These are phyloP conservation scores for Heritiera fomes DNA, from an alignment of 345 rosid genomes.

Conservation along the genomic window DNA sequence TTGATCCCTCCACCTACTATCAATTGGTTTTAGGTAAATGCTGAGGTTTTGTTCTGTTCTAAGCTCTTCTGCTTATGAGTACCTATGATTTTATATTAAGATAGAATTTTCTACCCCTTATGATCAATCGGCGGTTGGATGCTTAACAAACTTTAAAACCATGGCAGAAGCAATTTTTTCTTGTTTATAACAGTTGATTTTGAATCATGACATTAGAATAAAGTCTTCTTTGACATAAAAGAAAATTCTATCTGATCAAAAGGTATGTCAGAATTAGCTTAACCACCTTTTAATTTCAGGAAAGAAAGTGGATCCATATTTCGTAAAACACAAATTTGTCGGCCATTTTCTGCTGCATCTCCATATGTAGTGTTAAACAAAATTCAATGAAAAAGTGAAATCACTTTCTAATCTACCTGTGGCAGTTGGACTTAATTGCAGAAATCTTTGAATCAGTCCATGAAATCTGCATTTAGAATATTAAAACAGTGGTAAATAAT, in stretches of 20 bases:
- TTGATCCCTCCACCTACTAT: too few relatives aligned
- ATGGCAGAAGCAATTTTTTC: not conserved
- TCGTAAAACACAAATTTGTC: not conserved
- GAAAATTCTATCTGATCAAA: not conserved
- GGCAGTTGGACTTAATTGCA: not conserved
- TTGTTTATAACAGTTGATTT: not conserved
- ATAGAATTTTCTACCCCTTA: too few relatives aligned
- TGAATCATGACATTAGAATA: too few relatives aligned
- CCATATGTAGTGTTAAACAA: not conserved
- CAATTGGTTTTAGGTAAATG: too few relatives aligned
- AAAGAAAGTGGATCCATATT: not conserved
- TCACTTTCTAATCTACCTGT: not conserved
- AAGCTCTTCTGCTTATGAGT: too few relatives aligned
- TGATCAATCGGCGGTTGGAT: too few relatives aligned
- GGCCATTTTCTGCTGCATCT: not conserved
- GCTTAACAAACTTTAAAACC: too few relatives aligned
- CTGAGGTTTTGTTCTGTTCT: too few relatives aligned
- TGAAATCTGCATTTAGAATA: constrained; percentile 14
- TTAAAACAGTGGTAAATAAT: not conserved
- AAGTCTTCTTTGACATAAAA: not conserved
- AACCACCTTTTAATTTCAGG: not conserved
- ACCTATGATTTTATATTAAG: too few relatives aligned
- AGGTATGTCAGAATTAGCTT: not conserved
- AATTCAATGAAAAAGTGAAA: not conserved
- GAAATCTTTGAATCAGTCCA: not conserved